Conservation (phyloP, 345 rosid species). For the Isatis tinctoria region DNA sequence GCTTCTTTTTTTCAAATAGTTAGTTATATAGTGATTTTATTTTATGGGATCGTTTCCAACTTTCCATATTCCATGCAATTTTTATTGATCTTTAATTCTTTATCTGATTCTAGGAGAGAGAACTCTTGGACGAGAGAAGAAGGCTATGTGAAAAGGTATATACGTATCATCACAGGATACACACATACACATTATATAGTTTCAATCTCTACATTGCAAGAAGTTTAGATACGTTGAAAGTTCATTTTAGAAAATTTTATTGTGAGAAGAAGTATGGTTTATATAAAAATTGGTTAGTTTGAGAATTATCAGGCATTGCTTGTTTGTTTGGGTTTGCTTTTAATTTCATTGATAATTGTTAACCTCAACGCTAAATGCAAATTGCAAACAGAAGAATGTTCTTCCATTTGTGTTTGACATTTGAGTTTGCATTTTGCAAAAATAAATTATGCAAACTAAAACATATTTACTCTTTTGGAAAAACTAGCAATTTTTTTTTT, state of each 20-base stretch:
- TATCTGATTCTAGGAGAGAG: constrained; percentile 31
- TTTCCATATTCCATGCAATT: not conserved
- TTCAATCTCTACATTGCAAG: not conserved
- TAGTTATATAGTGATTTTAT: not conserved
- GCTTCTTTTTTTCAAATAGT: not conserved
- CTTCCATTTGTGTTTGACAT: not conserved
- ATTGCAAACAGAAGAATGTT: not conserved
- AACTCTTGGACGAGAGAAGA: too few species aligned
- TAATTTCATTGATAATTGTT: too few species aligned
- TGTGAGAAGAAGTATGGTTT: too few species aligned
- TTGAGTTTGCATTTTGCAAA: not conserved
- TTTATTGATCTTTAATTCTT: not conserved
- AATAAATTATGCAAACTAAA: too few species aligned
- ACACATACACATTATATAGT: not conserved
- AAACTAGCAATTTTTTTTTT: too few species aligned
- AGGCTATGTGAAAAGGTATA: constrained; percentile 41
- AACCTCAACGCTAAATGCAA: not conserved
- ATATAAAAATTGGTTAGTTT: too few species aligned
- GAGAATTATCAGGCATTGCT: not conserved
- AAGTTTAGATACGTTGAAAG: not conserved
- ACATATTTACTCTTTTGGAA: too few species aligned
- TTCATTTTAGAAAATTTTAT: too few species aligned
- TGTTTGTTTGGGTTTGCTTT: not conserved
- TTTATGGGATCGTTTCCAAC: not conserved
- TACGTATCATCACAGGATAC: not conserved